Evolutionary conservation across 495 filamentous ascomycete genomes (phyloP), one percentile per base, ranked within the genome.

Genomic region (Penicillium canariense): DNA sequence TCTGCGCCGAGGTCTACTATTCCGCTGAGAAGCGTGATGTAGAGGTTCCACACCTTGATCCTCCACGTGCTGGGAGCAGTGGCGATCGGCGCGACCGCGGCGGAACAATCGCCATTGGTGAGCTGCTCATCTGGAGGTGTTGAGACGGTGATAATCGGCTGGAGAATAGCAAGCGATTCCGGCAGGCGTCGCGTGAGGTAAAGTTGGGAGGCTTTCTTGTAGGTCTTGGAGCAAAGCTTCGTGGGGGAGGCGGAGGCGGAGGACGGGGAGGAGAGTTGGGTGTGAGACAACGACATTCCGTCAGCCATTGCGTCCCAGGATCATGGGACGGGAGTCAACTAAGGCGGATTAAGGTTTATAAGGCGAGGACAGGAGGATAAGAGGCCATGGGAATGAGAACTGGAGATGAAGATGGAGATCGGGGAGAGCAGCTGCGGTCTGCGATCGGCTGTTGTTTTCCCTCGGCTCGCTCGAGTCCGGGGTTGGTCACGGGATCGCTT

Each of bases 21-120:
- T 22, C 89, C 89, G 72, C 96, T 95, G 30, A 97, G 79, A 22
- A 97, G 83, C 0, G 91, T 96, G 46, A 97, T 82, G 69, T 97
- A 97, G 60, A 98, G 79, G 70, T 89, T 95, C 95, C 95, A 98
- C 50, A 97, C 84, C 69, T 96, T 97, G 71, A 96, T 89, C 56
- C 93, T 79, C 52, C 87, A 89, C 34, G 84, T 85, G 48, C 84
- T 79, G 43, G 87, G 88, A 50, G 87, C 88, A 55, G 75, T 77
- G 48, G 84, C 84, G 46, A 96, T 85, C 3, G 88, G 88, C 36
- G 90, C 87, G 26, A 77, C 70, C 14, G 69, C 59, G 12, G 63
- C 48, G 12, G 70, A 58, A 25, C 63, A 58, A 26, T 71, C 69
- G 31, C 73, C 68, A 52, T 71, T 69, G 31, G 52, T 60, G 54